Conservation (phyloP, 768 basidiomycete species). For the Boletus edulis region DNA sequence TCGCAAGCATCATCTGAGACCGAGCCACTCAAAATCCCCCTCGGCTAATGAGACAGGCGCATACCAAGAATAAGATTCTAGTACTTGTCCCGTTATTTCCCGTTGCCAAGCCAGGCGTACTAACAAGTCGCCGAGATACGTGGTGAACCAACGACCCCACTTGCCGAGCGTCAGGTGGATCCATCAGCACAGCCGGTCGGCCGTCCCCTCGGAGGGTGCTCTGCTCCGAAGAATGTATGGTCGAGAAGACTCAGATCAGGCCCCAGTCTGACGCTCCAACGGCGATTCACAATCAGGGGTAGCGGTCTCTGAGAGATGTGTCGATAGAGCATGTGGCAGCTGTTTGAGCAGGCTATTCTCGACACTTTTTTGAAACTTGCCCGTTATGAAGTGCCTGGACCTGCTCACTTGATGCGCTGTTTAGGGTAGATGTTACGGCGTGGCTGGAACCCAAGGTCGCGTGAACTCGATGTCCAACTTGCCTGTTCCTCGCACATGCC, state of each 20-base stretch:
- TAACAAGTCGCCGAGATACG: not conserved
- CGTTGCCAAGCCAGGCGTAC: not conserved
- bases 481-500: slow-evolving; percentile 1
- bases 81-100: not conserved
- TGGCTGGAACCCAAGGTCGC: slow-evolving; percentile 1
- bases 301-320: not conserved
- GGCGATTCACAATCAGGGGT: slow-evolving; percentile 14
- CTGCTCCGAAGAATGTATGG: slow-evolving; percentile 4
- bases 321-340: not conserved
- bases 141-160: not conserved
- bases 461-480: not conserved
- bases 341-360: not conserved
- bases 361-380: not conserved
- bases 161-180: slow-evolving; percentile 11
- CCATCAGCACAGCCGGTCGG: slow-evolving; percentile 16
- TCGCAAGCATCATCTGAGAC: not conserved
- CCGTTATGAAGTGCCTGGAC: not conserved
- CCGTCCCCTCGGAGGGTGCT: slow-evolving; percentile 6
- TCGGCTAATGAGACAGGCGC: slow-evolving; percentile 1
- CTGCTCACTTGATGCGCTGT: not conserved
- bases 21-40: slow-evolving; percentile 2
- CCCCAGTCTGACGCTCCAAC: not conserved
- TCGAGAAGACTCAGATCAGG: not conserved
- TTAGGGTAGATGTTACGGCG: not conserved
- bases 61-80: not conserved